Base-by-base conservation (phyloP, 768 basidiomycete species). In the Basidioascus undulatus region DNA sequence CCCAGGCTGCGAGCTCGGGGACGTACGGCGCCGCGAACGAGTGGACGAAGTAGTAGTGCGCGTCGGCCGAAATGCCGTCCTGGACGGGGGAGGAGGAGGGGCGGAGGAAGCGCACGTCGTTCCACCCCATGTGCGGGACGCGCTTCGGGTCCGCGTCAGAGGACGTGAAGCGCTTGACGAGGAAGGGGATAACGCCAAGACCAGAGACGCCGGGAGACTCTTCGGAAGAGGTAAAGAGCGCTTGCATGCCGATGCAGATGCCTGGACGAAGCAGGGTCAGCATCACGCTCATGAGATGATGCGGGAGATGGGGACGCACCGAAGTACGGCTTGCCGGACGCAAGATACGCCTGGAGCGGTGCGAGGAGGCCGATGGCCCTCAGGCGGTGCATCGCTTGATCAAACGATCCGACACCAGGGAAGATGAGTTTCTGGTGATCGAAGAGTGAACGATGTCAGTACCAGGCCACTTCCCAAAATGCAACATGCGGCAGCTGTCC, bases 111-210 rank as follows among this genome's bases (percentile, higher is more conserved):
- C 76, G 71, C 20, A 72, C 71, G 19, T 70, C 61, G 58, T 92
- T 96, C 89, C 89, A 98, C 39, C 92, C 92, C 61, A 98, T 96
- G 62, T 96, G 89, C 24, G 92, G 92, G 13, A 96, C 89, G 1
- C 78, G 63, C 62, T 94, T 94, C 42, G 9, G 28, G 55, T 75
- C 69, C 9, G 57, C 46, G 53, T 70, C 65, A 46, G 65, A 61
- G 20, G 27, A 44, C 28, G 37, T 30, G 53, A 98, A 94, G 12
- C 64, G 61, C 41, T 70, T 68, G 51, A 94, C 80, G n/a, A 89
- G 64, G 49, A 64, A 72, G n/a, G 81, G 77, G 46, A 98, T 74
- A 48, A 83, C 58, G 15, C 73, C 79, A 18, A 96, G 66, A n/a
- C 89, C 87, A n/a, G 52, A 57, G 21, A 62, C 61, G 16, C 56